Evolutionary conservation across 495 filamentous ascomycete species (phyloP).

Genomic region (Neurospora tetrasperma): DNA sequence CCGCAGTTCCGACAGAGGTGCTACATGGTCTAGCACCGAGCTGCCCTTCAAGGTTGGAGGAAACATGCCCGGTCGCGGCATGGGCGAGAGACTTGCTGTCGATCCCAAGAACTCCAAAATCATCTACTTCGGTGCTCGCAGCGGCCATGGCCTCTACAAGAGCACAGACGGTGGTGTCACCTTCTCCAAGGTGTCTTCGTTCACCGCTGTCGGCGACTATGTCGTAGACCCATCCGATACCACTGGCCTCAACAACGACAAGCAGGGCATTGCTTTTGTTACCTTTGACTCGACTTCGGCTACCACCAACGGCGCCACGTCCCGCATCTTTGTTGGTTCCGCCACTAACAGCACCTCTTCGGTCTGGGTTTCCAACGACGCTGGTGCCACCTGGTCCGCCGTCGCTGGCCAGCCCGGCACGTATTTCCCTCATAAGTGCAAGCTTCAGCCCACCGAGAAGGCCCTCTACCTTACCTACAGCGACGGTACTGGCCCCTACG

Average conservation of each 20-base stretch:
- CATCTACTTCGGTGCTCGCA: slow-evolving; percentile 49
- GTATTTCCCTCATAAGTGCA: slow-evolving; percentile 47
- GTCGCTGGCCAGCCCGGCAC: slow-evolving; percentile 38
- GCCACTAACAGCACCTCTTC: slow-evolving; percentile 43
- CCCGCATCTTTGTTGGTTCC: slow-evolving; percentile 48
- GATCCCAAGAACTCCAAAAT: slow-evolving; percentile 48
- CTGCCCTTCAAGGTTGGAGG: slow-evolving; percentile 52
- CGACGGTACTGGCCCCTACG: slow-evolving; percentile 46
- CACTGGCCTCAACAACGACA: slow-evolving; percentile 36
- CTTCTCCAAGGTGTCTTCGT: slow-evolving; percentile 47
- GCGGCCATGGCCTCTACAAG: slow-evolving; percentile 54
- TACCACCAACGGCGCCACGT: slow-evolving; percentile 35
- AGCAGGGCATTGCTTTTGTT: slow-evolving; percentile 42
- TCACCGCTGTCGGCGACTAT: slow-evolving; percentile 43
- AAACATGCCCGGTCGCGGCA: slow-evolving; percentile 57
- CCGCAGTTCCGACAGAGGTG: slow-evolving; percentile 39
- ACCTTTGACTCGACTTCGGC: slow-evolving; percentile 47
- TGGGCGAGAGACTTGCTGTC: slow-evolving; percentile 51
- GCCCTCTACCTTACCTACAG: slow-evolving; percentile 47
- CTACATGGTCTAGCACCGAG: slow-evolving; percentile 34
- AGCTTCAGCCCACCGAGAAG: slow-evolving; percentile 43
- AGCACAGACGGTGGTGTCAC: slow-evolving; percentile 45
- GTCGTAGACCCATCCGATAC: slow-evolving; percentile 34
- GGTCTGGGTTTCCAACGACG: slow-evolving; percentile 44
- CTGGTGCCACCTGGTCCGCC: slow-evolving; percentile 41